phyloP scores from a whole-genome alignment of 108 stramenopile genomes.

The Cyclostephanos invisitatus region DNA sequence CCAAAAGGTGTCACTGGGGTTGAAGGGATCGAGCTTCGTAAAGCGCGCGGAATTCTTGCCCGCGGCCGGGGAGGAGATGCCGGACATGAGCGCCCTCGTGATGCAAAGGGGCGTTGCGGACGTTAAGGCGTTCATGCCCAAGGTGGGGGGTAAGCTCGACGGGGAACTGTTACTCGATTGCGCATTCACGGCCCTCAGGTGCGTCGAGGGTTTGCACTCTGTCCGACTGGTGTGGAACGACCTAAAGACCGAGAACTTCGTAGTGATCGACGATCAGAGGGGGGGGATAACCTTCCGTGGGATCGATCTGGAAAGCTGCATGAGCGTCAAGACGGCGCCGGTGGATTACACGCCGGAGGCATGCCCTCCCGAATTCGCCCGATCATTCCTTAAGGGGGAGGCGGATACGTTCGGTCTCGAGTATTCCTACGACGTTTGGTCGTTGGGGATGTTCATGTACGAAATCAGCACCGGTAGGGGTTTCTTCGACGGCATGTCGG shows the following conservation, averaged over 20 bases:
- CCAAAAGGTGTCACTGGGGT: conserved; percentile 51
- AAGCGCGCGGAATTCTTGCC: conserved; percentile 60
- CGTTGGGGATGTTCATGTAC: conserved; percentile 81
- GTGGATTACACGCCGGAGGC: conserved; percentile 92
- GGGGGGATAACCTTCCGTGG: conserved; percentile 48
- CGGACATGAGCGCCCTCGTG: conserved; percentile 72
- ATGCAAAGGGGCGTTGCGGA: conserved; percentile 77
- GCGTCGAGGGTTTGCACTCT: conserved; percentile 74
- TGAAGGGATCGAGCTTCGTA: conserved; percentile 54
- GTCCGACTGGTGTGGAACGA: conserved; percentile 88
- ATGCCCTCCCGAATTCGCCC: conserved; percentile 89
- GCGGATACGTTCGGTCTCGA: conserved; percentile 75
- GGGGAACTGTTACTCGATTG: conserved; percentile 73
- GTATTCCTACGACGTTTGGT: conserved; percentile 87
- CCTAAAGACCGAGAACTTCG: conserved; percentile 89
- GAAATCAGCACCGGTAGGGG: conserved; percentile 75
- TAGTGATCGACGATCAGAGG: conserved; percentile 66
- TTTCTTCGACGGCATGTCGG: conserved; percentile 74
- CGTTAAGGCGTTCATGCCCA: conserved; percentile 75
- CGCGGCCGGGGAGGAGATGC: conserved; percentile 55
- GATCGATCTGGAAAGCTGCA: conserved; percentile 88
- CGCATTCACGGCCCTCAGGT: conserved; percentile 67
- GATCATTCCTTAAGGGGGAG: conserved; percentile 72
- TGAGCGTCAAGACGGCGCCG: conserved; percentile 68
- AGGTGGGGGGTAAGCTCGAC: conserved; percentile 54